These are phyloP conservation scores for Plasmodiophora brassicae DNA, from an alignment of 208 protist genomes.

Conservation along the genomic window DNA sequence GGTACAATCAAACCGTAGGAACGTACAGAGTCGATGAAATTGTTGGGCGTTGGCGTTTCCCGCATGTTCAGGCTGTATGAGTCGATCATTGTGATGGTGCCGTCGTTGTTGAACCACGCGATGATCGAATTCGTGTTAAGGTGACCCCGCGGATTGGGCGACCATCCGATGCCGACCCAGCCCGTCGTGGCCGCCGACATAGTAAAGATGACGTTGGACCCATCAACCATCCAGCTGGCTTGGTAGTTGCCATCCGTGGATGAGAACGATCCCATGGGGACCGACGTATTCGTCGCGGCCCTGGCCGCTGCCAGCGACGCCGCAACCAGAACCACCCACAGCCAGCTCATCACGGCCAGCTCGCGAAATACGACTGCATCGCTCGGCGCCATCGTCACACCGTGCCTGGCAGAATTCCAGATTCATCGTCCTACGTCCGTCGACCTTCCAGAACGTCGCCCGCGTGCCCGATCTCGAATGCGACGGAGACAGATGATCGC, in stretches of 20 bases:
- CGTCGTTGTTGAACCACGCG: neutral
- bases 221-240: conserved; percentile 15
- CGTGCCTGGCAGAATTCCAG: no score
- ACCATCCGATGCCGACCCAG: neutral
- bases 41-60: neutral
- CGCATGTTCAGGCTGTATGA: neutral
- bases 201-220: neutral
- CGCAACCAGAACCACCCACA: neutral
- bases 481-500: no score
- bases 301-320: neutral
- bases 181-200: neutral
- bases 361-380: no score
- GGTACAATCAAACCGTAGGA: neutral
- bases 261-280: neutral
- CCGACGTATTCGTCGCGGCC: neutral
- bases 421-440: no score
- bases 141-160: conserved; percentile 2
- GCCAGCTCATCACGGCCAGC: neutral
- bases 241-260: neutral
- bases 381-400: no score
- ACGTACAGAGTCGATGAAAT: neutral
- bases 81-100: neutral
- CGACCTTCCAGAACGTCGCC: no score
- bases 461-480: no score
- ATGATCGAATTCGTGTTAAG: neutral